phyloP scores from a whole-genome alignment of 495 filamentous ascomycete genomes.

The Penicillium roqueforti region DNA sequence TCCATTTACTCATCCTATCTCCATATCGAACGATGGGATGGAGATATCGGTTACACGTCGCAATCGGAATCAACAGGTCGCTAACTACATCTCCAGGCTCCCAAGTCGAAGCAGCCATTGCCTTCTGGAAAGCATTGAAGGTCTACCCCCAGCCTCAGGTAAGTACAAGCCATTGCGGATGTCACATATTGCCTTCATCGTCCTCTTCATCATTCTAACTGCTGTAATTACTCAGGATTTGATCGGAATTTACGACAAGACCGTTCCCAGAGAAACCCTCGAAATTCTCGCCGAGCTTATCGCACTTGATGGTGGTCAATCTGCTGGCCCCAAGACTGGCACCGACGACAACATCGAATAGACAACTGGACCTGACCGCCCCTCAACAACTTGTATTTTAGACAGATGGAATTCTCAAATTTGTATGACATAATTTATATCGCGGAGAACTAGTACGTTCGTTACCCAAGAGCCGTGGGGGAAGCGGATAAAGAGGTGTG shows the following conservation, averaged over 20 bases:
- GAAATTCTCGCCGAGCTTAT: slow-evolving; percentile 98
- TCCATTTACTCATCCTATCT: neutral
- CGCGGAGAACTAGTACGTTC: neutral
- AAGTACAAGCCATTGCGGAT: neutral
- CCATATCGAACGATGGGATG: too few species aligned
- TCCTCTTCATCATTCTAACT: neutral
- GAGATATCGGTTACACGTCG: neutral
- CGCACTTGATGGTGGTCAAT: slow-evolving; percentile 65
- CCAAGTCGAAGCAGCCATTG: slow-evolving; percentile 78
- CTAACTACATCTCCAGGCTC: slow-evolving; percentile 46
- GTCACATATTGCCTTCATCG: neutral
- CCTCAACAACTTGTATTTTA: slow-evolving; percentile 11
- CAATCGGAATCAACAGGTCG: neutral
- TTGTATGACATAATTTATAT: slow-evolving; percentile 9
- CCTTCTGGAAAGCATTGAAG: slow-evolving; percentile 97
- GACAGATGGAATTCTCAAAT: slow-evolving; percentile 7
- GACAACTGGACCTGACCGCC: slow-evolving; percentile 3
- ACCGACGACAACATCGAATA: slow-evolving; percentile 42
- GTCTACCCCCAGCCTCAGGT: slow-evolving; percentile 80
- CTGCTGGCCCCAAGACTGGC: slow-evolving; percentile 39
- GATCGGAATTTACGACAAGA: slow-evolving; percentile 85
- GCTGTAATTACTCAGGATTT: slow-evolving; percentile 17
- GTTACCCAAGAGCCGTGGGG: neutral
- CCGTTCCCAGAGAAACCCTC: slow-evolving; percentile 88
- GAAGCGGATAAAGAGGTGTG: neutral